Conservation (phyloP, 371 early-diverging fungal species). For the Synchytrium microbalum region DNA sequence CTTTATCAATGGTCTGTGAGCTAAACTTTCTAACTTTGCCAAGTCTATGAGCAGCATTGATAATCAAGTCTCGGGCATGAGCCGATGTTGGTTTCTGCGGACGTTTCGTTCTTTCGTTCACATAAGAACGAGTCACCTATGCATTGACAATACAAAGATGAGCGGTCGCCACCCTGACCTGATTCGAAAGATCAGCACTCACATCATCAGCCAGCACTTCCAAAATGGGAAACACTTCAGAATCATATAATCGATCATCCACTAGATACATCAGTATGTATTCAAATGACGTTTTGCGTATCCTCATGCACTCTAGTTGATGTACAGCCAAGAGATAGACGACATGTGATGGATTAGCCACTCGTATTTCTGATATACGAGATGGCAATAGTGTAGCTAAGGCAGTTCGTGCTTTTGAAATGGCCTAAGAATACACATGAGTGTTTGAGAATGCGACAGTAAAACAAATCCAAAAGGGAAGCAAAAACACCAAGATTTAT, state of each 20-base stretch:
- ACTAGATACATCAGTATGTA: slow-evolving; percentile 72
- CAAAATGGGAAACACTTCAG: slow-evolving; percentile 59
- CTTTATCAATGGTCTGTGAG: slow-evolving; percentile 6
- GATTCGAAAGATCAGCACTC: slow-evolving; percentile 10
- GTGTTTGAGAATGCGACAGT: no score
- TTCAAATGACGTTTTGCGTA: slow-evolving; percentile 45
- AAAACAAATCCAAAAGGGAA: no score
- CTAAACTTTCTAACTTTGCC: slow-evolving; percentile 24
- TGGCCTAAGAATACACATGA: slow-evolving; percentile 27
- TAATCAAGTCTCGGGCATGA: slow-evolving; percentile 3
- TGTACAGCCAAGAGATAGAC: slow-evolving; percentile 77
- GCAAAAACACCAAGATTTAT: slow-evolving; percentile 6
- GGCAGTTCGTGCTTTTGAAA: slow-evolving; percentile 26
- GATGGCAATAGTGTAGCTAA: slow-evolving; percentile 38
- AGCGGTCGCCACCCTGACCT: not conserved
- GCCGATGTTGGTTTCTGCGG: not conserved
- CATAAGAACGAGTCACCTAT: not conserved
- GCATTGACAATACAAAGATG: not conserved
- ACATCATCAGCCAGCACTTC: slow-evolving; percentile 67
- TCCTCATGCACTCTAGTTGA: slow-evolving; percentile 76
- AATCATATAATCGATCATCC: slow-evolving; percentile 71
- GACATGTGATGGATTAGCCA: slow-evolving; percentile 58
- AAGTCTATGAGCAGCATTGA: slow-evolving; percentile 22
- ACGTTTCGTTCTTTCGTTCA: not conserved
- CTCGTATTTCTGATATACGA: slow-evolving; percentile 51